Evolutionary conservation across 1,284 basidiomycete genomes (phyloP), one percentile per base, ranked within the genome.

Genomic region (Abortiporus biennis): DNA sequence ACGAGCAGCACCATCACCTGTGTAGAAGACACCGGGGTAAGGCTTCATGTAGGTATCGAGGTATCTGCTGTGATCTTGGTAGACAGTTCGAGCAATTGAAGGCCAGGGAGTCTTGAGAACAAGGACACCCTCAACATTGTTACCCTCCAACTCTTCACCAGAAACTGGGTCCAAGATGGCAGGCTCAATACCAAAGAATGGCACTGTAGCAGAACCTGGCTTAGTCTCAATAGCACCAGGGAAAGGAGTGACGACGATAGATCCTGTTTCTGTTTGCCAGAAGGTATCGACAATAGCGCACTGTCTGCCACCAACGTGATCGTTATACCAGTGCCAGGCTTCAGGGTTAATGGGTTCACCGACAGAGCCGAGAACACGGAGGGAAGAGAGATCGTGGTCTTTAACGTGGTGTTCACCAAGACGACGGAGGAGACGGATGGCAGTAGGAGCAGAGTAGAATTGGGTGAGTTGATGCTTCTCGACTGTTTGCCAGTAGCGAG

Each of bases 281-380:
- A 86, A 94, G 1, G 92, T 93, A 66, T 98, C 95, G 46, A 98
- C 93, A 53, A 99, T 88, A 13, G 95, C 92, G 59, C 92, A 96
- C 65, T 98, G 74, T 50, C 70, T 73, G 56, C 80, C 78, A 22
- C 95, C 96, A 44, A 97, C 93, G 59, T 92, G 80, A 58, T 97
- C 92, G 65, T 92, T 89, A 71, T 95, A 97, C 95, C 95, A 98
- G 59, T 94, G 80, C 95, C 96, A 98, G 3, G 95, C 96, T 64
- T 98, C 95, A 21, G 95, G 94, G 69, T 98, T 98, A 73, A 99
- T 98, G 4, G 96, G 96, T 69, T 99, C 95, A 42, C 95, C 96
- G 42, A 99, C 95, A 45, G 77, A 84, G 23, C 95, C 95, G 30
- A 99, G 74, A 16, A 96, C 87, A 47, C 95, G 83, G 47, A 99